Evolutionary conservation across 1,284 basidiomycete species (phyloP).

Genomic region (Flammula alnicola): DNA sequence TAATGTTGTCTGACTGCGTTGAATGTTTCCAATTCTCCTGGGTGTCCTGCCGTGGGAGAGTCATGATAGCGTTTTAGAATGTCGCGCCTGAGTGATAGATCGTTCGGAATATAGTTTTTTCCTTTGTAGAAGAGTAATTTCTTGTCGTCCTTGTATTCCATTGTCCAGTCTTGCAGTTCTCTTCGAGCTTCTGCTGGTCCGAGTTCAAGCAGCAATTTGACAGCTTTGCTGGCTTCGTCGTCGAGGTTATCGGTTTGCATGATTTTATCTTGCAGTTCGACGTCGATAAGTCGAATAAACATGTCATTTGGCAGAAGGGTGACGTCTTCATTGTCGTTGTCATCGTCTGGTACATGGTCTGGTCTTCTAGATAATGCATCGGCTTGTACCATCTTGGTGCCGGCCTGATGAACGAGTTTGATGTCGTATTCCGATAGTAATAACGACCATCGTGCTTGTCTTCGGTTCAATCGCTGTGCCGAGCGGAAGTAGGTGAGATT

Average conservation of each 20-base stretch:
- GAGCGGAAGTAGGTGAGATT: slow-evolving; percentile 47
- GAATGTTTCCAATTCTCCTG: slow-evolving; percentile 17
- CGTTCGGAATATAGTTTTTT: slow-evolving; percentile 16
- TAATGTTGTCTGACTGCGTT: slow-evolving; percentile 16
- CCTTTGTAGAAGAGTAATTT: slow-evolving; percentile 16
- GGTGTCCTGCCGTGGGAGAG: slow-evolving; percentile 15
- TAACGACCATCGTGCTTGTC: slow-evolving; percentile 47
- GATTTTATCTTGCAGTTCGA: slow-evolving; percentile 13
- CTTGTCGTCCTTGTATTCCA: slow-evolving; percentile 6
- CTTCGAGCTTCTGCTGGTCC: too few species aligned
- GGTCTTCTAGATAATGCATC: slow-evolving; percentile 44
- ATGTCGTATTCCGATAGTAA: slow-evolving; percentile 41
- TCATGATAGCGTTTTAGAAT: slow-evolving; percentile 6
- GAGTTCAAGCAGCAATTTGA: neutral
- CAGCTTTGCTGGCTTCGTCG: neutral
- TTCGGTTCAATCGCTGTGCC: slow-evolving; percentile 38
- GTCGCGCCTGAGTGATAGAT: slow-evolving; percentile 10
- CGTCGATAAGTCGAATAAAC: slow-evolving; percentile 9
- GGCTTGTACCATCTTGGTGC: slow-evolving; percentile 36
- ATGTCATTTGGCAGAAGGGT: slow-evolving; percentile 32
- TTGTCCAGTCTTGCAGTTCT: slow-evolving; percentile 9
- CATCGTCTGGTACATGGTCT: slow-evolving; percentile 35
- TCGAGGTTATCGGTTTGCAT: slow-evolving; percentile 20
- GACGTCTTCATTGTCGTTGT: slow-evolving; percentile 34
- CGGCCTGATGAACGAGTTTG: slow-evolving; percentile 41